Conservation (phyloP, 179 eudicot species). For the Nepenthes alata region DNA sequence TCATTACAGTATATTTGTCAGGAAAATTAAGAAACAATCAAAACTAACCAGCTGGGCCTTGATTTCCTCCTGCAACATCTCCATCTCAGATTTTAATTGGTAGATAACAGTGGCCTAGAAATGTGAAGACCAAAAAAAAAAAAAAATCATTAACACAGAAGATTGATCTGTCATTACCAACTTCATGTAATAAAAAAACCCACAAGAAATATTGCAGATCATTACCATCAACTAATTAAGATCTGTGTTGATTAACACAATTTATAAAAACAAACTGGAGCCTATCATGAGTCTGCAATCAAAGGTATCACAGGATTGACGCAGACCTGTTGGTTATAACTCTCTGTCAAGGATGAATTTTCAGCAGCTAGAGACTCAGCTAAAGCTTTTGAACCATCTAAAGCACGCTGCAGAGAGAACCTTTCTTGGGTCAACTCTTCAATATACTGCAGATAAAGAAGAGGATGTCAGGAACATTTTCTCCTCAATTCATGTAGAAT, state of each 20-base stretch:
- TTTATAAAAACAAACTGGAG: not conserved
- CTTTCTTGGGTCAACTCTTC: conserved; percentile 97
- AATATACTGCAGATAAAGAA: conserved; percentile 57
- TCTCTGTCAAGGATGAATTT: conserved; percentile 84
- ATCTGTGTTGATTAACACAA: no score
- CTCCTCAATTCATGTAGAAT: not conserved
- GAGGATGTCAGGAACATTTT: conserved; percentile 1
- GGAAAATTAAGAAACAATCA: not conserved
- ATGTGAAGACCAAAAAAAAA: conserved; percentile 4
- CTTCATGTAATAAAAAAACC: no score
- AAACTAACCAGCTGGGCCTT: conserved; percentile 63
- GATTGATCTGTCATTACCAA: no score
- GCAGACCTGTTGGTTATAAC: conserved; percentile 87
- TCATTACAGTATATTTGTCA: not conserved
- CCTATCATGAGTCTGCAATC: not conserved
- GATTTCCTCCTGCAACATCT: conserved; percentile 66
- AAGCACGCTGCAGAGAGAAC: conserved; percentile 86
- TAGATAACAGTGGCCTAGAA: conserved; percentile 64
- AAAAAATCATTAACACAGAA: conserved; percentile 1
- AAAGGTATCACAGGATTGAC: conserved; percentile 5
- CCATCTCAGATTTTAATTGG: conserved; percentile 74
- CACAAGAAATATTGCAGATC: no score
- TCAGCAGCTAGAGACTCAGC: conserved; percentile 90
- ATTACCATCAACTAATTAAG: no score
- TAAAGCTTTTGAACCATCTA: conserved; percentile 73